A percentile compares a stretch with the other conserved stretches of the same genome.
Evolutionary conservation across 1,284 basidiomycete species (phyloP).

Genomic region (Mycena citricolor): DNA sequence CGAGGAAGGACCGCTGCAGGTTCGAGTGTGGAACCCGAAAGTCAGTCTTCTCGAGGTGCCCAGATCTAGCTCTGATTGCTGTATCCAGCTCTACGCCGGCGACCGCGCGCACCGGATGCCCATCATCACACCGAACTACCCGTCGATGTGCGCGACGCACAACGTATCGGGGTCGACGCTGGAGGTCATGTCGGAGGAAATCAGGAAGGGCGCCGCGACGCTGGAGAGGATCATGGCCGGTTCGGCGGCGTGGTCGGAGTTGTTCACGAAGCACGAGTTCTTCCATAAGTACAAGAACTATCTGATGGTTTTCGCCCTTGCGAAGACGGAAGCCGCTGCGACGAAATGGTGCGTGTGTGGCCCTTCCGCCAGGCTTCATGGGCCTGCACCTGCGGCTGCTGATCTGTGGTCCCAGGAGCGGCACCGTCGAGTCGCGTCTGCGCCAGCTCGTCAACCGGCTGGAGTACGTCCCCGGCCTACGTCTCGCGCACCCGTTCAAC

Average conservation of each 20-base stretch:
- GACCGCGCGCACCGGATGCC: slow-evolving; percentile 98
- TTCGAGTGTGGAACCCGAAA: slow-evolving; percentile 98
- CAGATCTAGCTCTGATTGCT: slow-evolving; percentile 4
- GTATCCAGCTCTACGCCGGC: slow-evolving; percentile 80
- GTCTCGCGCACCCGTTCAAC: slow-evolving; percentile 91
- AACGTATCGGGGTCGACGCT: slow-evolving; percentile 96
- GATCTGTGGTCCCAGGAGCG: slow-evolving; percentile 59
- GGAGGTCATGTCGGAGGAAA: slow-evolving; percentile 94
- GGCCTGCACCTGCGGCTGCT: slow-evolving; percentile 1
- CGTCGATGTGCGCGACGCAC: slow-evolving; percentile 99
- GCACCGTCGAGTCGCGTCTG: slow-evolving; percentile 94
- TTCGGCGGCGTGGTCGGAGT: slow-evolving; percentile 82
- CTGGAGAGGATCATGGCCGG: slow-evolving; percentile 90
- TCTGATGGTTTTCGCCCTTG: slow-evolving; percentile 92
- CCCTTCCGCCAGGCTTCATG: no score
- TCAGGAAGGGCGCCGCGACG: slow-evolving; percentile 90
- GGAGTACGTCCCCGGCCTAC: slow-evolving; percentile 90
- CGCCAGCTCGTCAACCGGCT: slow-evolving; percentile 97
- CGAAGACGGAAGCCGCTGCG: slow-evolving; percentile 78
- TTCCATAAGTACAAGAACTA: slow-evolving; percentile 98
- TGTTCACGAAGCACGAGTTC: slow-evolving; percentile 95
- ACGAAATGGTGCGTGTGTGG: slow-evolving; percentile 80
- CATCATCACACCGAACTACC: slow-evolving; percentile 99
- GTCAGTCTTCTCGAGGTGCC: slow-evolving; percentile 36
- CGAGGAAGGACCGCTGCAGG: slow-evolving; percentile 90